Percentiles rank a stretch among this genome's conserved stretches.
phyloP scores from a whole-genome alignment of 1,139 yeast genomes.

The Candida sanyaensis region DNA sequence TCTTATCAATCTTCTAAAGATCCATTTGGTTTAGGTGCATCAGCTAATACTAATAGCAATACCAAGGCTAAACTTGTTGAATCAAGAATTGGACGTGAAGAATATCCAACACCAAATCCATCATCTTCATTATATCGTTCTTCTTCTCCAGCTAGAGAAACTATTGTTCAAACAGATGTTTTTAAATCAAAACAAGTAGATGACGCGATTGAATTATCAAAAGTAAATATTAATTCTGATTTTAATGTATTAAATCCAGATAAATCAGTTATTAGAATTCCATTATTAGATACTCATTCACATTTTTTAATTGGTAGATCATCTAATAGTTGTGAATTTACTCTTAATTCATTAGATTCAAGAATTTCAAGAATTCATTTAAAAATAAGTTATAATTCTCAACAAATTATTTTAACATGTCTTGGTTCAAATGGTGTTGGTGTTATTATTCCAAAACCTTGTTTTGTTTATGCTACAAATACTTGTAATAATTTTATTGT shows the following conservation, averaged over 20 bases:
- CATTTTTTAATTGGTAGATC: slow-evolving; percentile 60
- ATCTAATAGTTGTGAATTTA: slow-evolving; percentile 60
- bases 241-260: slow-evolving; percentile 46
- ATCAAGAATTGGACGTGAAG: slow-evolving; percentile 20
- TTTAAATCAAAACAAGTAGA: not conserved
- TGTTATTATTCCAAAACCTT: slow-evolving; percentile 56
- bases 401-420: slow-evolving; percentile 49
- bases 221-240: slow-evolving; percentile 26
- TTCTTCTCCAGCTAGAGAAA: slow-evolving; percentile 38
- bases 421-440: slow-evolving; percentile 72
- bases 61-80: slow-evolving; percentile 3
- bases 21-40: slow-evolving; percentile 20
- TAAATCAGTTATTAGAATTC: slow-evolving; percentile 37
- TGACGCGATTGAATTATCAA: not conserved
- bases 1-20: slow-evolving; percentile 16
- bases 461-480: slow-evolving; percentile 32
- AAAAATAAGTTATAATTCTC: slow-evolving; percentile 21
- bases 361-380: slow-evolving; percentile 72
- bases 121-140: slow-evolving; percentile 53
- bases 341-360: slow-evolving; percentile 54
- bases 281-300: slow-evolving; percentile 25
- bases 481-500: slow-evolving; percentile 31
- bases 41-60: not conserved
- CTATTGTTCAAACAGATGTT: not conserved
- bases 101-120: slow-evolving; percentile 58